Evolutionary conservation across 202 grass and related monocot genomes (phyloP), one percentile per base, ranked within the genome.

Genomic region (Cymbopogon flexuosus): DNA sequence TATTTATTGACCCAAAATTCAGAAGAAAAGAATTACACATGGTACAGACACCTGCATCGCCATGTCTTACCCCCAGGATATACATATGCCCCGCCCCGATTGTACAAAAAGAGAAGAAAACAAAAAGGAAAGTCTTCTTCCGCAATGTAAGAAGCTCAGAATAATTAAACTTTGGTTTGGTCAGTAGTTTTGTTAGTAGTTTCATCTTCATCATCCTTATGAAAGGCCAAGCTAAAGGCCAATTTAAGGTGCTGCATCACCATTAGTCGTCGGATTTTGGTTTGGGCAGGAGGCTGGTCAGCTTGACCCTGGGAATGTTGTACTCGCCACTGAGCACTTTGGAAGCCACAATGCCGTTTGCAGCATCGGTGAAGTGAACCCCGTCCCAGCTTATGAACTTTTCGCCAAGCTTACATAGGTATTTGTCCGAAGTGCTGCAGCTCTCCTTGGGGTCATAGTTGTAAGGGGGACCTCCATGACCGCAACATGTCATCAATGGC

Each of bases 331-430:
- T 63, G 45, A 88, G 81, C 3, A 90, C 84, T 66, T 90, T 79
- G 34, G 85, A 69, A 31, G 91, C 86, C 0, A 90, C 83, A 3
- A 86, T 62, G n/a, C 71, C 77, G 18, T 88, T 93, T 15, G 91
- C 88, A 24, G 88, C 88, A 56, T 93, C 91, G 1, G 91, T 88
- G 80, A 90, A 93, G 45, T 93, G 91, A 22, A 90, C 81, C 8
- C 91, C 91, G 24, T 93, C 91, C 91, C 88, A 93, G 61, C 86
- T 93, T 74, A 93, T 81, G 71, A 80, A 84, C 83, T 88, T 90
- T 6, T 68, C 86, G 5, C 77, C 85, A 33, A 65, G 42, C 54
- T 72, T 70, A 36, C 91, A 93, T 2, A 86, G 73, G 47, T 86
- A 36, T 39, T 18, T 73, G 11, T 83, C 77, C 1, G 31, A 21